A percentile compares a stretch with the other conserved stretches of the same genome.
Conservation (phyloP, 2,329 filamentous ascomycete genomes). For the Tolypocladium capitatum region DNA sequence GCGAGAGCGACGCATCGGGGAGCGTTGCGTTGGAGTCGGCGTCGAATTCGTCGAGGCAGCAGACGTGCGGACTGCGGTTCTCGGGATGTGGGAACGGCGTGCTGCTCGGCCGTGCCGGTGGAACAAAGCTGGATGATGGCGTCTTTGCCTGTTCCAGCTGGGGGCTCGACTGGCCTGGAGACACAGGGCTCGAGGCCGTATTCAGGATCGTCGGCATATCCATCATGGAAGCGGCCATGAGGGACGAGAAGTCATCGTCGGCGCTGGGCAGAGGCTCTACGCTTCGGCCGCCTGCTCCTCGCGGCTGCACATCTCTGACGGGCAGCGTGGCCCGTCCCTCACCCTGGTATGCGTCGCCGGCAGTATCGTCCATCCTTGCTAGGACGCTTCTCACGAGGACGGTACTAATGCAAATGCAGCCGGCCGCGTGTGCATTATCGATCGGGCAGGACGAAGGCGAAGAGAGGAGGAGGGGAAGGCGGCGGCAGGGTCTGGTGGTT, state of each 20-base stretch:
- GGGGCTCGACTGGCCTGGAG: slow-evolving; percentile 39
- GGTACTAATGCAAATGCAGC: neutral
- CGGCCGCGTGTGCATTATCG: slow-evolving; percentile 5
- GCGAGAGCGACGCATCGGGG: slow-evolving; percentile 5
- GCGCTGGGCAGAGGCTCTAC: slow-evolving; percentile 5
- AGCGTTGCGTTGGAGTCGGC: slow-evolving; percentile 7
- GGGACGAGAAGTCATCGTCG: slow-evolving; percentile 20
- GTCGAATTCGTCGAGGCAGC: slow-evolving; percentile 12
- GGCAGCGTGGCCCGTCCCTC: slow-evolving; percentile 1
- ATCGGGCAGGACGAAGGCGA: neutral
- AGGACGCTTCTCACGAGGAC: neutral
- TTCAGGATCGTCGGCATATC: slow-evolving; percentile 20
- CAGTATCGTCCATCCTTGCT: slow-evolving; percentile 2
- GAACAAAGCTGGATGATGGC: slow-evolving; percentile 16
- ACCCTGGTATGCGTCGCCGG: neutral
- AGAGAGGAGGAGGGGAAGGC: neutral
- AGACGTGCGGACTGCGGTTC: slow-evolving; percentile 22
- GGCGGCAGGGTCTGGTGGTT: neutral
- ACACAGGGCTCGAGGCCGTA: slow-evolving; percentile 39
- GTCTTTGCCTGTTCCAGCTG: slow-evolving; percentile 34
- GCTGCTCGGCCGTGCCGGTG: slow-evolving; percentile 38
- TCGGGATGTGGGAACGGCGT: slow-evolving; percentile 46
- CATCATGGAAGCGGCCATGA: slow-evolving; percentile 24
- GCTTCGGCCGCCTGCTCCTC: slow-evolving; percentile 3
- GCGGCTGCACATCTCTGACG: neutral